Evolutionary conservation across 345 rosid genomes (phyloP).

Genomic region (Eucalyptus cloeziana): DNA sequence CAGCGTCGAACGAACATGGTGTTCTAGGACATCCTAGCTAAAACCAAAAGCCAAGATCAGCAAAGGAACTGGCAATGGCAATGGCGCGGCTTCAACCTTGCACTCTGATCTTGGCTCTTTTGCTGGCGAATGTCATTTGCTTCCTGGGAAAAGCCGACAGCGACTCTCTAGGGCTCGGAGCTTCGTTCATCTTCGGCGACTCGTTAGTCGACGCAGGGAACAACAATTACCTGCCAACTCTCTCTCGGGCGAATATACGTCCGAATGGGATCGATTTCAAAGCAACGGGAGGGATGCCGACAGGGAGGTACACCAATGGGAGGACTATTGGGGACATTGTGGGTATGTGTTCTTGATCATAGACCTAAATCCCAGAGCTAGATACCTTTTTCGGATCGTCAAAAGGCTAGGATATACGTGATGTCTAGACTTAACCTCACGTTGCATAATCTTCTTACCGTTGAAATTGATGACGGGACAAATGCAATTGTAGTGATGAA

Average conservation of each 20-base stretch:
- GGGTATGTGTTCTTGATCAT: slow-evolving; percentile 16
- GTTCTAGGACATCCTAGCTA: neutral
- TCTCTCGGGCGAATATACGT: slow-evolving; percentile 66
- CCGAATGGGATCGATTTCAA: slow-evolving; percentile 88
- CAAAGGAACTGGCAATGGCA: neutral
- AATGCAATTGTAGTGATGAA: neutral
- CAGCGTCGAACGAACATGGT: neutral
- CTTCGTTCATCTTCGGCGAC: slow-evolving; percentile 79
- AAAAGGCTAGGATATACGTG: neutral
- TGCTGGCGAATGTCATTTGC: neutral
- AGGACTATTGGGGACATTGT: slow-evolving; percentile 81
- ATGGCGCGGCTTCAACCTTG: neutral
- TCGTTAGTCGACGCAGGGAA: slow-evolving; percentile 89
- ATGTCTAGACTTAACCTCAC: neutral
- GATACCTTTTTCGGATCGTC: neutral
- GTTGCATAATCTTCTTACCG: neutral
- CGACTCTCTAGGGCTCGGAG: slow-evolving; percentile 17
- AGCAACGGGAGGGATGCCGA: slow-evolving; percentile 70
- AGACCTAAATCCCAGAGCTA: neutral
- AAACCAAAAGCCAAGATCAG: neutral
- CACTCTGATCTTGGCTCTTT: neutral
- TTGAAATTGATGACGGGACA: neutral
- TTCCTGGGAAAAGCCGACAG: neutral
- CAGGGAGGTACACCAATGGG: slow-evolving; percentile 85
- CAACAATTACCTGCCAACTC: slow-evolving; percentile 63